These are phyloP conservation scores for Leccinum uliginosum DNA, from an alignment of 768 basidiomycete genomes.

Conservation along the genomic window DNA sequence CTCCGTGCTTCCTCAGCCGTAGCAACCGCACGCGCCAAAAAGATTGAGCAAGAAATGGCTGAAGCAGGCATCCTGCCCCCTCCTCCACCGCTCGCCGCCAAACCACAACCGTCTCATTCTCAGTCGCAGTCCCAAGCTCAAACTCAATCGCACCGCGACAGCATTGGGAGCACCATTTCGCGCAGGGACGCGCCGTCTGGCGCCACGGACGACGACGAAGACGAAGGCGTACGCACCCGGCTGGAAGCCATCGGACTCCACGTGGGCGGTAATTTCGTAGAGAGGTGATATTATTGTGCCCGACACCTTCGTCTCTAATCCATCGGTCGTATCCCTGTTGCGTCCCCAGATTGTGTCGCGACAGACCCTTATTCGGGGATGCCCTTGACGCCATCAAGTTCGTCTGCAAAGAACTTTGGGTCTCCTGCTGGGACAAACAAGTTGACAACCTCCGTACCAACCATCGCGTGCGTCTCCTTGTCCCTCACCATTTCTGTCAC, in stretches of 20 bases:
- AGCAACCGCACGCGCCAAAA: conserved; percentile 61
- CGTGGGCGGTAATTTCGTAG: conserved; percentile 82
- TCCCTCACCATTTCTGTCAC: neutral
- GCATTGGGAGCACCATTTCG: conserved; percentile 27
- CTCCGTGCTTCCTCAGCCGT: conserved; percentile 71
- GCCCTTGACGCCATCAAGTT: conserved; percentile 92
- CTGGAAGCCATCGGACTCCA: conserved; percentile 83
- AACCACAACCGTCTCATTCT: conserved; percentile 20
- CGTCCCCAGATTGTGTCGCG: conserved; percentile 61
- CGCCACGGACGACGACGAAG: conserved; percentile 55
- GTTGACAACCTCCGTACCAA: conserved; percentile 95
- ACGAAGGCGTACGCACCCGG: conserved; percentile 62
- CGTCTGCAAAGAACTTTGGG: conserved; percentile 95
- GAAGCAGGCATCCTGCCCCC: conserved; percentile 70
- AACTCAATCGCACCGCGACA: conserved; percentile 29
- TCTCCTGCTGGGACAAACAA: conserved; percentile 88
- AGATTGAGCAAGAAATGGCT: conserved; percentile 73
- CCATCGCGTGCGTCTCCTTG: conserved; percentile 61
- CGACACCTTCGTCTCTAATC: neutral
- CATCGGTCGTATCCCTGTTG: neutral
- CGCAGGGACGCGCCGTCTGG: neutral
- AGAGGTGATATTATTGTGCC: conserved; percentile 51
- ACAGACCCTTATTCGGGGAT: conserved; percentile 70
- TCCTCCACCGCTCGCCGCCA: conserved; percentile 39
- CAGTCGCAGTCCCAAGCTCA: neutral